phyloP scores from a whole-genome alignment of 352 stramenopile genomes.

The Phytophthora lateralis region DNA sequence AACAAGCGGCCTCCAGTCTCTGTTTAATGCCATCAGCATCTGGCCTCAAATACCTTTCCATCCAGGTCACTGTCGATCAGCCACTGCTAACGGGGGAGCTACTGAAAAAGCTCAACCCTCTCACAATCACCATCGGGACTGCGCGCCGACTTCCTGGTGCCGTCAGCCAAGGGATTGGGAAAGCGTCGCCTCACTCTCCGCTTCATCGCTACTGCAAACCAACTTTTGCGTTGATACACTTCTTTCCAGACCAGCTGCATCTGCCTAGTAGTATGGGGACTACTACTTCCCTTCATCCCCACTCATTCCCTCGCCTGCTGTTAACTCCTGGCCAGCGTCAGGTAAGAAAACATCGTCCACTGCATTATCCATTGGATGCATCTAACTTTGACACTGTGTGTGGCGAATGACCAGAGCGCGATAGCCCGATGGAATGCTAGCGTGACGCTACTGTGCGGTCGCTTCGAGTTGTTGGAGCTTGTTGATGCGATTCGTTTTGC shows the following conservation, averaged over 20 bases:
- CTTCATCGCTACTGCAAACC: conserved; percentile 57
- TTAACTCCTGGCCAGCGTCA: conserved; percentile 43
- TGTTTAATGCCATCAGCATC: conserved; percentile 33
- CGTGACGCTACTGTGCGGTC: conserved; percentile 59
- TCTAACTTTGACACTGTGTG: not conserved
- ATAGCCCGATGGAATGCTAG: conserved; percentile 49
- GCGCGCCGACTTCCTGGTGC: conserved; percentile 59
- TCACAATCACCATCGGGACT: conserved; percentile 61
- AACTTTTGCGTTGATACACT: conserved; percentile 57
- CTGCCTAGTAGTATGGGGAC: not conserved
- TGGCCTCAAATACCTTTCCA: conserved; percentile 53
- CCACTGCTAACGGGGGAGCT: conserved; percentile 50
- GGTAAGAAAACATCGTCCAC: conserved; percentile 25
- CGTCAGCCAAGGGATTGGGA: conserved; percentile 17
- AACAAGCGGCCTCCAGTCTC: conserved; percentile 24
- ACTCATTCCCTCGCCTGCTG: conserved; percentile 34
- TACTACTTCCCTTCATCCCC: conserved; percentile 1
- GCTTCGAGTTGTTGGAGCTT: conserved; percentile 46
- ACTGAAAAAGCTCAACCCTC: conserved; percentile 59
- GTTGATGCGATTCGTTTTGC: conserved; percentile 53
- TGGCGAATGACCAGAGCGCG: conserved; percentile 23
- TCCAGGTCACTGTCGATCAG: conserved; percentile 57
- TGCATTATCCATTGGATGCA: not conserved
- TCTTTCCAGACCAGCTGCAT: conserved; percentile 50
- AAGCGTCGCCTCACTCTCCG: conserved; percentile 42